Conservation (phyloP, 108 stramenopile species). For the Cyclotella sp. region DNA sequence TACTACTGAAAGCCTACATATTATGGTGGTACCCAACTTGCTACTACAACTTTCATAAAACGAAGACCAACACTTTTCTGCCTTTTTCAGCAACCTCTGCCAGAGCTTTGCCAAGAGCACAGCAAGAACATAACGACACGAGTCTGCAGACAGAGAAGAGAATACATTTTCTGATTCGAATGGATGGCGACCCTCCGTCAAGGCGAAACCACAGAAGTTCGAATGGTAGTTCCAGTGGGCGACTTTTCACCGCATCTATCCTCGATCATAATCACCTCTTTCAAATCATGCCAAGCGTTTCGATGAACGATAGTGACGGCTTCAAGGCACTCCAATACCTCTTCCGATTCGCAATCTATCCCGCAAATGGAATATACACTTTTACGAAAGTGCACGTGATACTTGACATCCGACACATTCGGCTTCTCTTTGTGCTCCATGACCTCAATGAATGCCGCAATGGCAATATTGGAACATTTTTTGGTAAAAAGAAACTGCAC, state of each 20-base stretch:
- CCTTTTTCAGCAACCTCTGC: too few species aligned
- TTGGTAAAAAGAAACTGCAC: conserved; percentile 34
- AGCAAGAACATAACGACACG: not conserved
- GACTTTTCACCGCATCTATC: not conserved
- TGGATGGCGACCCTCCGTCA: not conserved
- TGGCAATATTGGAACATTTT: conserved; percentile 30
- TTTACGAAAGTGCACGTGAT: conserved; percentile 27
- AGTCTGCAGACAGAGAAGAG: not conserved
- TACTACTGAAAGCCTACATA: too few species aligned
- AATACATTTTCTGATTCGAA: too few species aligned
- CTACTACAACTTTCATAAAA: too few species aligned
- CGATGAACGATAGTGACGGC: conserved; percentile 29
- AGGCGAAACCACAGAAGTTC: conserved; percentile 10
- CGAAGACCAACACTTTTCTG: too few species aligned
- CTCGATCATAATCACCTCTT: conserved; percentile 2
- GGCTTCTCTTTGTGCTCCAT: conserved; percentile 41
- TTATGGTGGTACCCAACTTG: too few species aligned
- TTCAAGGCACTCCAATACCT: conserved; percentile 29
- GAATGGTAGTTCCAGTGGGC: not conserved
- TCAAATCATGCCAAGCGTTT: conserved; percentile 20
- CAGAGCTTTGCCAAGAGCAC: not conserved
- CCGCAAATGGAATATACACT: conserved; percentile 25
- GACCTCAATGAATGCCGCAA: conserved; percentile 39
- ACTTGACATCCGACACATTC: conserved; percentile 19
- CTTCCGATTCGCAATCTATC: conserved; percentile 23